phyloP scores from a whole-genome alignment of 306 rosid species.

The Leucaena leucocephala region DNA sequence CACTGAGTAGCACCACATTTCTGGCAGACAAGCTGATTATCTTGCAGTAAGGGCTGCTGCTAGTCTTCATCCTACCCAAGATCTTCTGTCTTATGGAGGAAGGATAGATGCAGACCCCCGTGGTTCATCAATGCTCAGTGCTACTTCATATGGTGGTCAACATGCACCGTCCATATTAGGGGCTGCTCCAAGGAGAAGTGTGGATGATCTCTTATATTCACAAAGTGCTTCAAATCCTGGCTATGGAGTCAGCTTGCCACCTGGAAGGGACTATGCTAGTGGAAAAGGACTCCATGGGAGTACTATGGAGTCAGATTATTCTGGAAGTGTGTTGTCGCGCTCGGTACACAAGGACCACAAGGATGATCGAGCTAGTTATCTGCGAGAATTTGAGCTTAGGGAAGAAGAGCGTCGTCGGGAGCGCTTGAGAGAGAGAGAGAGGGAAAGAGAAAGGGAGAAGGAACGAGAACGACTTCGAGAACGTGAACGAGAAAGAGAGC shows the following conservation, averaged over 20 bases:
- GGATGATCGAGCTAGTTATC: conserved; percentile 90
- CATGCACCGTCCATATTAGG: conserved; percentile 91
- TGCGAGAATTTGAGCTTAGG: conserved; percentile 87
- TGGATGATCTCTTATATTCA: conserved; percentile 78
- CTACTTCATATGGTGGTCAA: conserved; percentile 80
- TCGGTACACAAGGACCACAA: conserved; percentile 73
- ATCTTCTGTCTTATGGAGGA: conserved; percentile 83
- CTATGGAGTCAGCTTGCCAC: conserved; percentile 98
- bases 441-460: conserved; percentile 86
- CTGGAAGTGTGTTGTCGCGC: conserved; percentile 58
- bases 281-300: conserved; percentile 87
- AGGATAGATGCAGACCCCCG: conserved; percentile 89
- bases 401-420: conserved; percentile 97
- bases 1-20: conserved; percentile 93
- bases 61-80: conserved; percentile 90
- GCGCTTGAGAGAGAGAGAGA: conserved; percentile 87
- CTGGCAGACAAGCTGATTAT: conserved; percentile 99
- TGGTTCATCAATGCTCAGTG: conserved; percentile 71
- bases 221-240: conserved; percentile 93
- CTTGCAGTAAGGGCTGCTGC: conserved; percentile 91
- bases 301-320: conserved; percentile 74
- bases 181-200: conserved; percentile 90
- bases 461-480: conserved; percentile 72
- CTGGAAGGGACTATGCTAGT: conserved; percentile 94
- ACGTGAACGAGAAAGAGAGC: conserved; percentile 74